Conservation (phyloP, 345 rosid genomes). For the Gossypium herbaceum region DNA sequence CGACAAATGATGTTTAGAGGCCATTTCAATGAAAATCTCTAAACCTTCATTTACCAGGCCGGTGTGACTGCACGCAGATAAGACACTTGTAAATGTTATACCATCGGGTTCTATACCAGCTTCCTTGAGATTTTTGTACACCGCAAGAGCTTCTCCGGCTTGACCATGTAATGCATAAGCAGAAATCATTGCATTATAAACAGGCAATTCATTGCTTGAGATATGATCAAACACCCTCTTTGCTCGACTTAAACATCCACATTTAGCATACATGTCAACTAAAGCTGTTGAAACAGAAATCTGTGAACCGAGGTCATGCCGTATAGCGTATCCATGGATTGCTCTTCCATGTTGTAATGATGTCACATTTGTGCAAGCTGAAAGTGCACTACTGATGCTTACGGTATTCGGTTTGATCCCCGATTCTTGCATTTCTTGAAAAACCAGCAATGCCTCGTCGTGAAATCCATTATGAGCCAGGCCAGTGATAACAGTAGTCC, state of each 20-base stretch:
- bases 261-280: slow-evolving; percentile 65
- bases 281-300: slow-evolving; percentile 41
- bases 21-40: slow-evolving; percentile 33
- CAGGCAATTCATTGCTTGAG: slow-evolving; percentile 31
- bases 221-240: slow-evolving; percentile 32
- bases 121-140: slow-evolving; percentile 27
- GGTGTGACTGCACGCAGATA: slow-evolving; percentile 41
- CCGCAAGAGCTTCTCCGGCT: slow-evolving; percentile 35
- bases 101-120: slow-evolving; percentile 38
- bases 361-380: slow-evolving; percentile 41
- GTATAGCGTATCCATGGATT: slow-evolving; percentile 48
- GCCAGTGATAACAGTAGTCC: slow-evolving; percentile 63
- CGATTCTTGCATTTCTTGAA: slow-evolving; percentile 50
- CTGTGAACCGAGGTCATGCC: slow-evolving; percentile 33
- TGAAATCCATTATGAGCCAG: slow-evolving; percentile 44
- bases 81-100: slow-evolving; percentile 44
- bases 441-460: slow-evolving; percentile 37
- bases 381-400: slow-evolving; percentile 44
- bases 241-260: slow-evolving; percentile 51
- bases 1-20: slow-evolving; percentile 23
- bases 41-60: slow-evolving; percentile 40
- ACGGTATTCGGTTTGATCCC: slow-evolving; percentile 44
- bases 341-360: slow-evolving; percentile 46
- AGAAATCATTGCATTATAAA: slow-evolving; percentile 51
- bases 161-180: slow-evolving; percentile 41